These are phyloP conservation scores for Bipolaris oryzae DNA, from an alignment of 2,329 filamentous ascomycete genomes.

Conservation along the genomic window DNA sequence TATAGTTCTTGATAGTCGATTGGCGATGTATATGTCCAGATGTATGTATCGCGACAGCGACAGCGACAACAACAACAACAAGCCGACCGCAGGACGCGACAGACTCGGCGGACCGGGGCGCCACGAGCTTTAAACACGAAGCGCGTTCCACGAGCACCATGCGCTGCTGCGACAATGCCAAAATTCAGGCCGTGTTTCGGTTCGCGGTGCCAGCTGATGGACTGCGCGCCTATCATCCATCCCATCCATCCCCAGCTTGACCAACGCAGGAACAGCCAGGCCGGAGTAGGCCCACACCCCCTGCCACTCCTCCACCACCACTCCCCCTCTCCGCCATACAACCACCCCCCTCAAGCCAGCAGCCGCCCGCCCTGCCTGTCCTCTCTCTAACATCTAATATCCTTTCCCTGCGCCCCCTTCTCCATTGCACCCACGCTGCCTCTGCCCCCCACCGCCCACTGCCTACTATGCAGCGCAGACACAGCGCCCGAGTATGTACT, in stretches of 20 bases:
- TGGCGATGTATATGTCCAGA: too few relatives aligned
- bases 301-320: background rate
- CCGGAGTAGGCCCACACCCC: slow-evolving; percentile 1
- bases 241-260: background rate
- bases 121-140: too few relatives aligned
- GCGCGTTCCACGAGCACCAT: background rate
- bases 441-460: background rate
- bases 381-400: background rate
- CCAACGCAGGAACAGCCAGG: slow-evolving; percentile 21
- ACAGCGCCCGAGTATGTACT: slow-evolving; percentile 47
- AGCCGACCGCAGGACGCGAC: too few relatives aligned
- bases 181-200: slow-evolving; percentile 9
- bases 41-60: too few relatives aligned
- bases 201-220: slow-evolving; percentile 12
- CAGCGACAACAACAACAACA: too few relatives aligned
- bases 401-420: background rate
- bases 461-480: slow-evolving; percentile 40
- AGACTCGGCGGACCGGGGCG: too few relatives aligned
- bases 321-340: background rate
- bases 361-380: background rate
- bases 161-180: background rate
- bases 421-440: background rate
- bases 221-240: slow-evolving; percentile 8
- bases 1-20: too few relatives aligned
- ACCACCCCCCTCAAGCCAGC: slow-evolving; percentile 9